A percentile compares a stretch with the other conserved stretches of the same genome.
Conservation (phyloP, 352 stramenopile species). For the Globisporangium spiculum region DNA sequence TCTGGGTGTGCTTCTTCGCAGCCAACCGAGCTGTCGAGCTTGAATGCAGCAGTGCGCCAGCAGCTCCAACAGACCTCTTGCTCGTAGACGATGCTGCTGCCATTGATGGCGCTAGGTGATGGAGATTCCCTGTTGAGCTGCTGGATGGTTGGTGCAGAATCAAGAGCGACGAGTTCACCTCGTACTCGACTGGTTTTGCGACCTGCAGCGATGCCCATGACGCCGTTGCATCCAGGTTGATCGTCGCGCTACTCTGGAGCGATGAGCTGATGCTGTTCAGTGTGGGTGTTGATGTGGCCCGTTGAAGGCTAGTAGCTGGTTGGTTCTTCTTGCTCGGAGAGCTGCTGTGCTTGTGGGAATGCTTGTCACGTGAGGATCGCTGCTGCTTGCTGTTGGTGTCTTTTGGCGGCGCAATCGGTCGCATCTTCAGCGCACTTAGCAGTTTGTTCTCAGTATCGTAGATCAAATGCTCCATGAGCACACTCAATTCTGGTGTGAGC, state of each 20-base stretch:
- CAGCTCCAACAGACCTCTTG: slow-evolving; percentile 7
- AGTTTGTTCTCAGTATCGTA: slow-evolving; percentile 38
- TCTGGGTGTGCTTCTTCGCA: slow-evolving; percentile 54
- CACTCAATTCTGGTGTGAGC: slow-evolving; percentile 24
- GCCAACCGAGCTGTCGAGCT: slow-evolving; percentile 6
- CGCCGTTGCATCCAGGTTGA: slow-evolving; percentile 17
- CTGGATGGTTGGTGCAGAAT: slow-evolving; percentile 44
- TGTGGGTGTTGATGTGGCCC: slow-evolving; percentile 13
- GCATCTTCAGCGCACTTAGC: slow-evolving; percentile 24
- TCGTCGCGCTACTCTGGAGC: background rate
- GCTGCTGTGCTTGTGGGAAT: background rate
- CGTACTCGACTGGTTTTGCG: slow-evolving; percentile 46
- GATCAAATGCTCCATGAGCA: slow-evolving; percentile 35
- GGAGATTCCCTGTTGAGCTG: slow-evolving; percentile 23
- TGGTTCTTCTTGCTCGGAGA: background rate
- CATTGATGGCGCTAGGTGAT: slow-evolving; percentile 22
- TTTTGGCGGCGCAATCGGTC: slow-evolving; percentile 5
- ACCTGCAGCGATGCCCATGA: slow-evolving; percentile 55
- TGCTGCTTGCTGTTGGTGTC: slow-evolving; percentile 3
- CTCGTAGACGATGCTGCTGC: background rate
- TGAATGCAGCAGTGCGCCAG: background rate
- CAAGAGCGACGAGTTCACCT: slow-evolving; percentile 57
- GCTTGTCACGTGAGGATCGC: slow-evolving; percentile 8
- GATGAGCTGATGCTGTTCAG: background rate
- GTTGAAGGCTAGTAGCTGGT: background rate